Evolutionary conservation across 2,329 filamentous ascomycete species (phyloP).

Genomic region (Calcarisporium arbuscula): DNA sequence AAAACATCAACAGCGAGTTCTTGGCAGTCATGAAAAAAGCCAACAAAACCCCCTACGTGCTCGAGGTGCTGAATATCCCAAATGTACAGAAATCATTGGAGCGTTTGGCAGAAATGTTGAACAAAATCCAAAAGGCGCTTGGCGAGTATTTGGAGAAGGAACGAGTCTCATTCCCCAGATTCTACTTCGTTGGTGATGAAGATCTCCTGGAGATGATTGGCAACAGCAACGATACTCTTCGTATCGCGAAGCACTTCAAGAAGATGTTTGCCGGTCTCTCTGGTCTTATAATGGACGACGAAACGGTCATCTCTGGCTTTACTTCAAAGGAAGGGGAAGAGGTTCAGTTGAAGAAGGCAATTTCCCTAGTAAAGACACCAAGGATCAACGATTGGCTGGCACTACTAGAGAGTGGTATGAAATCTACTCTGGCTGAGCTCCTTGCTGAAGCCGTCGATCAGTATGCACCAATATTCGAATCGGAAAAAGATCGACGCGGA

Average conservation of each 20-base stretch:
- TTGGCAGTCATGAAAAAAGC: conserved; percentile 99
- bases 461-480: conserved; percentile 72
- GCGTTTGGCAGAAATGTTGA: conserved; percentile 88
- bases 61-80: conserved; percentile 92
- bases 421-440: conserved; percentile 83
- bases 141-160: conserved; percentile 98
- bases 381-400: conserved; percentile 99
- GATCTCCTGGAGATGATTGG: conserved; percentile 98
- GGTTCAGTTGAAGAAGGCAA: conserved; percentile 80
- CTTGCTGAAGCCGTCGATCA: conserved; percentile 79
- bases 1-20: conserved; percentile 99
- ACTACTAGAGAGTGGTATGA: conserved; percentile 88
- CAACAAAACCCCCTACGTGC: conserved; percentile 88
- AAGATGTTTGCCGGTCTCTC: conserved; percentile 99
- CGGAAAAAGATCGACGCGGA: conserved; percentile 62
- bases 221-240: conserved; percentile 94
- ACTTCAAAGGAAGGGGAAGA: conserved; percentile 93
- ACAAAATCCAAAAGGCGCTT: conserved; percentile 98
- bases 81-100: conserved; percentile 95
- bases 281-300: conserved; percentile 85
- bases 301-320: conserved; percentile 82
- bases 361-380: conserved; percentile 87
- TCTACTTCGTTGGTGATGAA: conserved; percentile 99
- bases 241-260: conserved; percentile 97
- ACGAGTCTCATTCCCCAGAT: conserved; percentile 92